Base-by-base conservation (phyloP, 1,139 yeast species). In the Blastobotrys arbuscula region DNA sequence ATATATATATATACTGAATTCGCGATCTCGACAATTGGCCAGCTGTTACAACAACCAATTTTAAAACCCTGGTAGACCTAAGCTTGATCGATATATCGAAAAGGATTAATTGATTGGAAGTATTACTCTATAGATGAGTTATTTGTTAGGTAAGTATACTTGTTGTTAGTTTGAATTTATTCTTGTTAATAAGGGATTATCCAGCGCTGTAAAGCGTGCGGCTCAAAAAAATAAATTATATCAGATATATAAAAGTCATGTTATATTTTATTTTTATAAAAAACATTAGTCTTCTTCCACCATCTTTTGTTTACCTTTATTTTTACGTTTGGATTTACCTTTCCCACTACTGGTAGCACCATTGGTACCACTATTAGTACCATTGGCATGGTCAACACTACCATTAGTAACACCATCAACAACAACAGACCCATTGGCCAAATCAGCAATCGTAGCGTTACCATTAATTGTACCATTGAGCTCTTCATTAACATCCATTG, bases 291-390 rank as follows among this genome's bases (percentile, higher is more conserved):
- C 16, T 21, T 21, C 19, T 24, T 40, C 43, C 12, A 6, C 6
- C 36, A 40, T 35, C 15, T 40, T 40, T 30, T 40, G 36, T 18
- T 42, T 42, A 19, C 44, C 44, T 13, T 42, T 42, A 23, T 33
- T 20, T 23, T 33, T 31, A 8, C 23, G 8, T 20, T 19, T 20
- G 3, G 2, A n/a, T n/a, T n/a, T n/a, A 15, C 31, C 39, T 10
- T 37, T 37, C 20, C 24, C 26, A 19, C 18, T 26, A 15, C 12
- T 34, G 13, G 39, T 33, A 28, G 8, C 20, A 5, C 44, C 44
- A 40, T 40, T 40, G 7, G 6, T 34, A 19, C 18, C 39, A 15
- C 12, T 34, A 21, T 34, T 33, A 28, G 8, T 28, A 5, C 44
- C 44, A 40, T 40, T 40, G 7, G 6, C 24, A 39, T n/a, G 28